phyloP scores from a whole-genome alignment of 129 eudicot species.

The Saposhnikovia divaricata region DNA sequence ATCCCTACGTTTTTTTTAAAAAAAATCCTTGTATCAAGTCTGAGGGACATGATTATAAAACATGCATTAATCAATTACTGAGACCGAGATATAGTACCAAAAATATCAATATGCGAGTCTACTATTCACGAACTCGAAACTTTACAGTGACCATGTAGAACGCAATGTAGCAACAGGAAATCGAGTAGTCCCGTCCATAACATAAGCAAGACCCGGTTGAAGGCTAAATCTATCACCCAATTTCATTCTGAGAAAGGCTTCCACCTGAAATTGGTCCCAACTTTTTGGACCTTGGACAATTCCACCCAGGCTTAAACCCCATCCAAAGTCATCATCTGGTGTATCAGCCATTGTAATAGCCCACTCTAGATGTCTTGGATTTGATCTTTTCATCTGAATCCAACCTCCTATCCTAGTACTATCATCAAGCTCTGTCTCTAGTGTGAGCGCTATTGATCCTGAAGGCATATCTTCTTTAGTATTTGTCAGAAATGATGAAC shows the following conservation, averaged over 20 bases:
- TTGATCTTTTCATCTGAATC: constrained; percentile 46
- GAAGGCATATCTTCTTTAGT: not conserved
- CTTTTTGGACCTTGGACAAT: constrained; percentile 25
- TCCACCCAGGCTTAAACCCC: constrained; percentile 83
- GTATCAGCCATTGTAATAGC: constrained; percentile 58
- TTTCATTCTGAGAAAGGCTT: constrained; percentile 53
- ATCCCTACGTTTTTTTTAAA: not conserved
- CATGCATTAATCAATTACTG: not conserved
- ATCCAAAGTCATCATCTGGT: constrained; percentile 85
- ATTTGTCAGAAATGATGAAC: constrained; percentile 5
- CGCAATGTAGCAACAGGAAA: constrained; percentile 65
- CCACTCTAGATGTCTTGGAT: constrained; percentile 47
- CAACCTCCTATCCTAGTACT: constrained; percentile 67
- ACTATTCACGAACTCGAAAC: not conserved
- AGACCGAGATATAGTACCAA: not conserved
- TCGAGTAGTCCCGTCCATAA: constrained; percentile 43
- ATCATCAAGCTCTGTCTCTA: constrained; percentile 72
- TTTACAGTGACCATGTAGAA: constrained; percentile 66
- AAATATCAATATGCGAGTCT: not conserved
- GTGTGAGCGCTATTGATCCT: constrained; percentile 53
- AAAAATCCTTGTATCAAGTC: not conserved
- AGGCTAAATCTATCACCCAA: constrained; percentile 44
- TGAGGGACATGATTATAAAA: not conserved
- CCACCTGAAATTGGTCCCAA: constrained; percentile 62
- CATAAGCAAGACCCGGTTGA: constrained; percentile 63